Percentiles rank a stretch among this genome's conserved stretches.
Evolutionary conservation across 2,329 filamentous ascomycete genomes (phyloP).

Genomic region (Botryosphaeria dothidea): DNA sequence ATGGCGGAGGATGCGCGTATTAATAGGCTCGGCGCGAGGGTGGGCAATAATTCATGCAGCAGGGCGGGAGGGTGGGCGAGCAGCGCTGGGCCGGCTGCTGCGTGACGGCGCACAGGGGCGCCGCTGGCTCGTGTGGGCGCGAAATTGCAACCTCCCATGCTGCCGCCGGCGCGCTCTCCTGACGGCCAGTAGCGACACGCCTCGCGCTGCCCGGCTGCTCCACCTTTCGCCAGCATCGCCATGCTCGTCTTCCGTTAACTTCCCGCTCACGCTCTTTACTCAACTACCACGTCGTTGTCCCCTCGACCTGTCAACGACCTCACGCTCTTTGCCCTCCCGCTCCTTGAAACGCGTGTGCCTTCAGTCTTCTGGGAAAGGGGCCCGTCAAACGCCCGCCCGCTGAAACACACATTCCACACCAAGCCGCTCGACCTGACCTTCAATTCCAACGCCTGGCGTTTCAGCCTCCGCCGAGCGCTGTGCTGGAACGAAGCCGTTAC

Average conservation of each 20-base stretch:
- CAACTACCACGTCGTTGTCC: slow-evolving; percentile 13
- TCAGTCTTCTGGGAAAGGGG: slow-evolving; percentile 29
- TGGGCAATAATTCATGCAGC: slow-evolving; percentile 14
- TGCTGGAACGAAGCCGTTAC: slow-evolving; percentile 12
- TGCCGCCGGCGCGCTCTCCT: slow-evolving; percentile 17
- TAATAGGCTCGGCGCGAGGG: slow-evolving; percentile 13
- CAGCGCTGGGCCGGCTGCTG: slow-evolving; percentile 10
- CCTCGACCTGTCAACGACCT: slow-evolving; percentile 8
- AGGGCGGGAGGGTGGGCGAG: not conserved
- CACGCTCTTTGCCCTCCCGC: slow-evolving; percentile 20
- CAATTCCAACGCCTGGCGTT: slow-evolving; percentile 39
- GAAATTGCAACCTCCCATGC: slow-evolving; percentile 11
- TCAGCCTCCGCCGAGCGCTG: slow-evolving; percentile 26
- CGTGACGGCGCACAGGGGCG: slow-evolving; percentile 3
- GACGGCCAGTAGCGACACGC: slow-evolving; percentile 17
- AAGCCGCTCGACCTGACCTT: slow-evolving; percentile 23
- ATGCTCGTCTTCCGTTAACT: slow-evolving; percentile 19
- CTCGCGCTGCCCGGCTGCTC: slow-evolving; percentile 14
- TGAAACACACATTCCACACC: slow-evolving; percentile 38
- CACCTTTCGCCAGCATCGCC: slow-evolving; percentile 19
- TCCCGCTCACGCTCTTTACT: slow-evolving; percentile 15
- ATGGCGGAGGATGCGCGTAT: slow-evolving; percentile 17
- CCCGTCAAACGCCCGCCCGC: slow-evolving; percentile 25
- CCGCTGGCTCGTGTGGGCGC: not conserved
- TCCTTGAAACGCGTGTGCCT: slow-evolving; percentile 19